These are phyloP conservation scores for Gymnopilus dilepis DNA, from an alignment of 768 basidiomycete genomes.

Conservation along the genomic window DNA sequence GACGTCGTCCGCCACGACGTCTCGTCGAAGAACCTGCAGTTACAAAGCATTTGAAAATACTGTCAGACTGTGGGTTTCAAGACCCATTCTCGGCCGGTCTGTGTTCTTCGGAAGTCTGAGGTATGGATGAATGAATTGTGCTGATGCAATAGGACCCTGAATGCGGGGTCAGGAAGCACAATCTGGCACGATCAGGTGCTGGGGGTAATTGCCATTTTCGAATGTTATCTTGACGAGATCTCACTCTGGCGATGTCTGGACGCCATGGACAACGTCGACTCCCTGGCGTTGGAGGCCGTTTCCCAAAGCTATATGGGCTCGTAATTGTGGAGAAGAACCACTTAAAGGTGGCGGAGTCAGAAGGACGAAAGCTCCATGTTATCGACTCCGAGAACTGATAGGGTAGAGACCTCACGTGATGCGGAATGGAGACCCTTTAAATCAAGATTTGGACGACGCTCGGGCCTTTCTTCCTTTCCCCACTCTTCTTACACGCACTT, in stretches of 20 bases:
- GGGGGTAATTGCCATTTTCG: constrained; percentile 19
- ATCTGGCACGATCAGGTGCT: constrained; percentile 27
- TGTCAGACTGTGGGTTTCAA: constrained; percentile 4
- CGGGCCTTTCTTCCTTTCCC: constrained; percentile 28
- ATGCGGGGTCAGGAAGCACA: constrained; percentile 18
- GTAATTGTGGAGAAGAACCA: background rate
- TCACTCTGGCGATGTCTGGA: constrained; percentile 1
- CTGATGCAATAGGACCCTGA: constrained; percentile 21
- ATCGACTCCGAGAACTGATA: background rate
- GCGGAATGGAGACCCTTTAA: constrained; percentile 19
- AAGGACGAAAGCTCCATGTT: background rate
- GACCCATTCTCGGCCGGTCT: constrained; percentile 5
- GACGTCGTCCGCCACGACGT: background rate
- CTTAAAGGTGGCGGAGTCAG: background rate
- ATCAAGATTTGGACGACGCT: constrained; percentile 18
- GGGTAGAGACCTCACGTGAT: constrained; percentile 19
- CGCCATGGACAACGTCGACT: background rate
- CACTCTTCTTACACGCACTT: constrained; percentile 19
- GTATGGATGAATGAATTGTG: constrained; percentile 19
- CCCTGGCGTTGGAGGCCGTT: background rate
- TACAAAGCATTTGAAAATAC: background rate
- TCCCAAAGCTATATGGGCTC: background rate
- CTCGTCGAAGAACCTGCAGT: background rate
- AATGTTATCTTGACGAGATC: constrained; percentile 21
- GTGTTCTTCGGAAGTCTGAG: constrained; percentile 2